A percentile compares a stretch with the other conserved stretches of the same genome.
Evolutionary conservation across 192 early-diverging fungal species (phyloP).

Genomic region (Thamnidium elegans): DNA sequence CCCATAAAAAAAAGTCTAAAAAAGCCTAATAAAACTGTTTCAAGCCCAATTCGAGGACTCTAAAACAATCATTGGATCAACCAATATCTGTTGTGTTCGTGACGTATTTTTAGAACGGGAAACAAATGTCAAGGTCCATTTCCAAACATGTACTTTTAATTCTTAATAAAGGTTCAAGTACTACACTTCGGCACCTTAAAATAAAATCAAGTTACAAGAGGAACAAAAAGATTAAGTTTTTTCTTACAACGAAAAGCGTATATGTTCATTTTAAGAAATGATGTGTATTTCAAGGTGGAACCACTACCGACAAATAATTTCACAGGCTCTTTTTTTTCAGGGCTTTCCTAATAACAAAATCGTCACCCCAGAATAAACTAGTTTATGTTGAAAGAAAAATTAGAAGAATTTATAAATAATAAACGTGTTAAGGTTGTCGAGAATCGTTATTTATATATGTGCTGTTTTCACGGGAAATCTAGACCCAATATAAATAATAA

Average conservation of each 20-base stretch:
- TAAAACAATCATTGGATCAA: constrained; percentile 13
- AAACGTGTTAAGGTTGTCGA: not conserved
- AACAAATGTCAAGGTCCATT: constrained; percentile 4
- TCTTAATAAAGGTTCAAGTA: too few species aligned
- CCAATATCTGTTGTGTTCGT: constrained; percentile 14
- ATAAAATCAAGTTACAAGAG: not conserved
- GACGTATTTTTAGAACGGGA: constrained; percentile 1
- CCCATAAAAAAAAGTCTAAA: not conserved
- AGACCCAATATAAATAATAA: not conserved
- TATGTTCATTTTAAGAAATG: too few species aligned
- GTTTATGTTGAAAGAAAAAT: constrained; percentile 4
- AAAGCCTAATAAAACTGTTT: constrained; percentile 6
- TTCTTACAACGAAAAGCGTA: not conserved
- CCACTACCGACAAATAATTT: not conserved
- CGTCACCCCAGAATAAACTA: too few species aligned
- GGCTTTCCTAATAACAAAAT: not conserved
- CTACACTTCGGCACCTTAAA: not conserved
- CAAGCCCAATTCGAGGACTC: constrained; percentile 1
- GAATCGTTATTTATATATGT: not conserved
- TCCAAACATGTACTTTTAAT: constrained; percentile 3
- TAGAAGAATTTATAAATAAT: not conserved
- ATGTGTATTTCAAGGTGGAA: not conserved
- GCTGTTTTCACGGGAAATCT: not conserved
- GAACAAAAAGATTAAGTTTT: constrained; percentile 1
- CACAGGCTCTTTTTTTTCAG: not conserved